Percentiles rank a stretch among this genome's conserved stretches.
phyloP scores from a whole-genome alignment of 345 rosid species.

The Eucalyptus grandis region DNA sequence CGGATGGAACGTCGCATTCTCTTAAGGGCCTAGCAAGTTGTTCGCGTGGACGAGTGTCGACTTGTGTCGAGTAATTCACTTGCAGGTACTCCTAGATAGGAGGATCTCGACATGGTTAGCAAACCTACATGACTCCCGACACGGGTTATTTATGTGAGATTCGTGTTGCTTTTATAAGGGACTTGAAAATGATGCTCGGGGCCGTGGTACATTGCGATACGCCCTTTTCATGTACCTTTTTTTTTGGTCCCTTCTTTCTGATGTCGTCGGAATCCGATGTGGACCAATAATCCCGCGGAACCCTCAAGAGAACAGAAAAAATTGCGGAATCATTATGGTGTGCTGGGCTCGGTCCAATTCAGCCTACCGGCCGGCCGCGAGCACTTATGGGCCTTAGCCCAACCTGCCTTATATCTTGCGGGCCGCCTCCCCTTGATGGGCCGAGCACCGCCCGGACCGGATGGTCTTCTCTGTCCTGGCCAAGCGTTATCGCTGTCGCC shows the following conservation, averaged over 20 bases:
- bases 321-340: not conserved
- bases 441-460: conserved; percentile 64
- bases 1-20: not conserved
- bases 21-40: not conserved
- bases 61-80: not conserved
- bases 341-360: not conserved
- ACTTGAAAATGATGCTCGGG: not conserved
- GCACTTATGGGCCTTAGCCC: not conserved
- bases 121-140: not conserved
- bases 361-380: not conserved
- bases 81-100: not conserved
- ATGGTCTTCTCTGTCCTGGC: conserved; percentile 64
- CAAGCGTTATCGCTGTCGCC: conserved; percentile 65
- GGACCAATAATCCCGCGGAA: not conserved
- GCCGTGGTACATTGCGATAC: not conserved
- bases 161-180: not conserved
- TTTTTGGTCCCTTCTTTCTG: not conserved
- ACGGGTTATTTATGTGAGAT: not conserved
- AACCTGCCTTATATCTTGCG: conserved; percentile 31
- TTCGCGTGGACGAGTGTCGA: rapidly evolving
- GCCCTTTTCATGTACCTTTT: not conserved
- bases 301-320: not conserved
- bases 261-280: not conserved
- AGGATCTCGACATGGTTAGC: not conserved
- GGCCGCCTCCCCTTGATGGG: conserved; percentile 85